phyloP scores from a whole-genome alignment of 2,329 filamentous ascomycete genomes.

The Hymenoscyphus linearis region DNA sequence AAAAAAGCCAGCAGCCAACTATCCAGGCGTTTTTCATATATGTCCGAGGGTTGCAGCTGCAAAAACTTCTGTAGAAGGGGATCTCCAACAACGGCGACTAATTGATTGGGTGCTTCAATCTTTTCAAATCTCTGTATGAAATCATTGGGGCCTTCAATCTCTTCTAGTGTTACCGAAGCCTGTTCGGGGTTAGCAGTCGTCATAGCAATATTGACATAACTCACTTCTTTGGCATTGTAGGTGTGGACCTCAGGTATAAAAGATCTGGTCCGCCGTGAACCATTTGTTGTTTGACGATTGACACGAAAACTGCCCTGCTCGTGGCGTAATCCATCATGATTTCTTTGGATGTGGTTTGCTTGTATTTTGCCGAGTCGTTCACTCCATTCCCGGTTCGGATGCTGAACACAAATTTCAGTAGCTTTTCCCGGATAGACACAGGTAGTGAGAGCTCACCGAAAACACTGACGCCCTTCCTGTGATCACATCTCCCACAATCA shows the following conservation, averaged over 20 bases:
- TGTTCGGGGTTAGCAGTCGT: constrained; percentile 28
- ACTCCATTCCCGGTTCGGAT: constrained; percentile 73
- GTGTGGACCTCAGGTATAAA: constrained; percentile 68
- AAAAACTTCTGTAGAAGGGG: constrained; percentile 74
- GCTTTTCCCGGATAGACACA: not conserved
- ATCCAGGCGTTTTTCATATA: constrained; percentile 47
- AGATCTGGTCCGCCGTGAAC: constrained; percentile 42
- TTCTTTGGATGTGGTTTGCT: constrained; percentile 47
- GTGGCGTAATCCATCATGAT: constrained; percentile 37
- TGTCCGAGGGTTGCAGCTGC: constrained; percentile 53
- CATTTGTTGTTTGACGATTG: constrained; percentile 44
- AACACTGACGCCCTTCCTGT: constrained; percentile 57
- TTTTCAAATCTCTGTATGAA: constrained; percentile 71
- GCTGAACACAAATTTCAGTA: constrained; percentile 36
- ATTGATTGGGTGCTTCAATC: constrained; percentile 75
- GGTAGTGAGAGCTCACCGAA: constrained; percentile 39
- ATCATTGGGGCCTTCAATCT: constrained; percentile 64
- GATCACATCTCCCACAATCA: constrained; percentile 68
- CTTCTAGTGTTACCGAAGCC: constrained; percentile 65
- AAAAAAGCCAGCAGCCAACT: constrained; percentile 55
- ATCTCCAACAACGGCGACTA: constrained; percentile 71
- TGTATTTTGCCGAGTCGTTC: constrained; percentile 63
- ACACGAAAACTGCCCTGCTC: constrained; percentile 57
- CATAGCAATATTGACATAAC: constrained; percentile 12
- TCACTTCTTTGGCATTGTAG: constrained; percentile 62